Conservation (phyloP, 2,329 filamentous ascomycete species). For the Colletotrichum tropicicola region DNA sequence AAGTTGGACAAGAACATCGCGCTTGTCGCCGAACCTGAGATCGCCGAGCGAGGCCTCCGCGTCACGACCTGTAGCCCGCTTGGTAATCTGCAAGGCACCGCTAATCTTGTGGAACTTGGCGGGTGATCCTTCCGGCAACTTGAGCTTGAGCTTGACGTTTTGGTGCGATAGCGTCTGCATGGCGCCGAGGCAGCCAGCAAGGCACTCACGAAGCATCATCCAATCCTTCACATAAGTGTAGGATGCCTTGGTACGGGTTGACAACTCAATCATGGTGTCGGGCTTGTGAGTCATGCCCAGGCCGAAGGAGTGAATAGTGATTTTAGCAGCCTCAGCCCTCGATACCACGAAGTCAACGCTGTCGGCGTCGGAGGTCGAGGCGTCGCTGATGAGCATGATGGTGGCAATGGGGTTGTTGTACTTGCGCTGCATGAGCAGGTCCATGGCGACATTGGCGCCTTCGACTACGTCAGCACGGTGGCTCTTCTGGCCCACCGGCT, state of each 20-base stretch:
- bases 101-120: conserved; percentile 99
- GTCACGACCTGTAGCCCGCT: conserved; percentile 92
- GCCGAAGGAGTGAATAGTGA: conserved; percentile 96
- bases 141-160: conserved; percentile 95
- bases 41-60: conserved; percentile 93
- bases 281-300: conserved; percentile 97
- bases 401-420: conserved; percentile 94
- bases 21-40: conserved; percentile 93
- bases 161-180: conserved; percentile 97
- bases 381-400: conserved; percentile 97
- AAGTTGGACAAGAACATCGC: conserved; percentile 91
- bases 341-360: conserved; percentile 98
- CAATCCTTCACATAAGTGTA: conserved; percentile 99
- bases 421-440: conserved; percentile 96
- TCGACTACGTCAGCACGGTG: conserved; percentile 96
- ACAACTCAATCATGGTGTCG: conserved; percentile 98
- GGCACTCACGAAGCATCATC: conserved; percentile 99
- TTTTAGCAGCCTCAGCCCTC: conserved; percentile 95
- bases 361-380: conserved; percentile 91
- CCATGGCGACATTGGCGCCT: conserved; percentile 98
- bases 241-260: conserved; percentile 92
- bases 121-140: conserved; percentile 92
- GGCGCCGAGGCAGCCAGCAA: conserved; percentile 90
- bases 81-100: conserved; percentile 94
- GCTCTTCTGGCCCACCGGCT: conserved; percentile 95